Base-by-base conservation (phyloP, 2,329 filamentous ascomycete species). In the Laburnicola sp. region DNA sequence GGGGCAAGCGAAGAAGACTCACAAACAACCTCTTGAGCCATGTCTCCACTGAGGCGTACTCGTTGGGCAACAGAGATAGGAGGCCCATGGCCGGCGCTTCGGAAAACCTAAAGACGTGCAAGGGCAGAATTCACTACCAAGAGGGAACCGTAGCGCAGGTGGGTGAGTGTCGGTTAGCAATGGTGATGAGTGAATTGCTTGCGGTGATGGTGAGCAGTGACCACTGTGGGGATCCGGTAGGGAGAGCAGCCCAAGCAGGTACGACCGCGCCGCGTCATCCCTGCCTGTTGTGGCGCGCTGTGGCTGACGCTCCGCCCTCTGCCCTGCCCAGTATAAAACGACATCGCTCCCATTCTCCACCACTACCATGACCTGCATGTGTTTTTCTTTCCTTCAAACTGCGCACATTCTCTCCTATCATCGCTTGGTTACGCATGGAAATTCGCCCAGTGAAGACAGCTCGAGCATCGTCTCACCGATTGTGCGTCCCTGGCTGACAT, bases 11-110 rank as follows among this genome's bases (percentile, higher is more conserved):
- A 26, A 23, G 44, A 36, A 1, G 4, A 50, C 82, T 64, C 76
- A 88, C 85, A 67, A 87, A 88, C 38, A 83, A 65, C 7, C 83
- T 78, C 39, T 80, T 80, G 50, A 83, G 74, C 84, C 84, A 87
- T 45, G 77, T 80, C 67, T 88, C 86, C 45, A 87, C 67, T 34
- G 76, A 75, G 36, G 75, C 78, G 47, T 86, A 75, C 50, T 79
- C 75, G 16, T 79, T 74, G 1, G 86, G 86, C 30, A 88, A 78
- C 51, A 88, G 80, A 2, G 85, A 87, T 57, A 85, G 83, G 76
- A 82, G 80, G 38, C 81, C 80, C 86, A 88, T 88, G 43, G 47
- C 57, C 42, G 47, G 11, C 26, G 26, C 6, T 22, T 10, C 16
- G n/a, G 21, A 7, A 23, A 10, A 4, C 21, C 7, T n/a, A 38